Conservation (phyloP, 495 filamentous ascomycete genomes). For the Eremomyces bilateralis region DNA sequence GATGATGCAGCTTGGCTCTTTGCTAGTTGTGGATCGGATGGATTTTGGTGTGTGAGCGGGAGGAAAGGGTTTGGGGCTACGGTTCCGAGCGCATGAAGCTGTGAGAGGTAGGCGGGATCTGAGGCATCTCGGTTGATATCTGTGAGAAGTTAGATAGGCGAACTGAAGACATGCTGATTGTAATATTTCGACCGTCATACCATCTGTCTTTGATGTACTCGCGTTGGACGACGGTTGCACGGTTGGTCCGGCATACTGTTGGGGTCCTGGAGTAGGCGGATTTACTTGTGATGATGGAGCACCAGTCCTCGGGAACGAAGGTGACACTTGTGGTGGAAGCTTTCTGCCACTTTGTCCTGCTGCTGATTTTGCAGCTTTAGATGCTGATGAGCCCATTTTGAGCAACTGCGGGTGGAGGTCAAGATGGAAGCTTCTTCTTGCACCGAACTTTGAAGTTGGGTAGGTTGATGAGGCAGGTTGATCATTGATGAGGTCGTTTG, state of each 20-base stretch:
- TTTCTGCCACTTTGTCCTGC: conserved; percentile 30
- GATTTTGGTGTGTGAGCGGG: conserved; percentile 32
- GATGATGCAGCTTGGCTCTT: conserved; percentile 6
- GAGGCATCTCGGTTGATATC: conserved; percentile 44
- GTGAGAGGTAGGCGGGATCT: conserved; percentile 41
- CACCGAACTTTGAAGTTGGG: no score
- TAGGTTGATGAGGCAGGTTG: no score
- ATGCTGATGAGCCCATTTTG: conserved; percentile 39
- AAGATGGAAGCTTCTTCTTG: neutral
- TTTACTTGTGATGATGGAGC: conserved; percentile 9
- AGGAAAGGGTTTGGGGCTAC: conserved; percentile 37
- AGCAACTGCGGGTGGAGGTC: neutral
- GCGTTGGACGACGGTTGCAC: conserved; percentile 15
- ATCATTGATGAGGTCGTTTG: no score
- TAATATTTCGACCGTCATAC: conserved; percentile 8
- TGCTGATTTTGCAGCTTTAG: conserved; percentile 36
- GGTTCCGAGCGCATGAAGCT: conserved; percentile 39
- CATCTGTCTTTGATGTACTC: conserved; percentile 14
- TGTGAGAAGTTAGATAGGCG: conserved; percentile 14
- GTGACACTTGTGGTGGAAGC: conserved; percentile 30
- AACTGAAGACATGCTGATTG: conserved; percentile 2
- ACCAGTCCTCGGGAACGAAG: conserved; percentile 16
- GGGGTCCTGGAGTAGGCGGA: conserved; percentile 11
- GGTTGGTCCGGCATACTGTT: conserved; percentile 15
- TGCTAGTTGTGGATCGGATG: conserved; percentile 9